Base-by-base conservation (phyloP, 352 stramenopile genomes). In the Pythium aphanidermatum region DNA sequence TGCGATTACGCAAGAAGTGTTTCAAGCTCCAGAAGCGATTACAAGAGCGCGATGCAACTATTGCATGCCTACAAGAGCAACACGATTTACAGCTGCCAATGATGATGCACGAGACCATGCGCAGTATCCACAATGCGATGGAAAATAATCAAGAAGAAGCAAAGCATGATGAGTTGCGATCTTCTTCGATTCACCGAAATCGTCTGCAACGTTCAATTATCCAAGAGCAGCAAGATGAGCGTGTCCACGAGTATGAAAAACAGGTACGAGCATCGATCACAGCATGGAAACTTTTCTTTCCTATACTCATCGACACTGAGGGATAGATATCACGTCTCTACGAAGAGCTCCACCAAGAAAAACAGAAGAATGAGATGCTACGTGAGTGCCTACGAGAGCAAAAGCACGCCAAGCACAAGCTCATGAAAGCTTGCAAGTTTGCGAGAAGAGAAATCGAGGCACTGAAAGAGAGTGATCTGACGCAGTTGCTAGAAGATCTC, bases 391-490 rank as follows among this genome's bases (percentile, higher is more conserved):
- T 91, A 3, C 66, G 66, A 3, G 71, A 88, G 21, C 74, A 87
- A 28, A 88, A 91, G 35, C 58, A 69, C 24, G 47, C 68, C n/a
- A 91, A 86, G 31, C 19, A 53, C 0, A 91, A 91, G 46, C 58
- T 82, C 4, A 72, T 87, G 61, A 86, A 86, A 30, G 76, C 72
- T 19, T 86, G 74, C 54, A 88, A 86, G 46, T 59, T 68, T 20
- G 61, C 67, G 5, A 82, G 74, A 27, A 60, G 74, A 33, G 67
- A 86, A 29, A 65, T 91, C 30, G 72, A 87, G 34, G 64, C 57
- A 19, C 25, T 83, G 27, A 71, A 80, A 57, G 65, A 81, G 41
- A 86, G 68, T 26, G 75, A 76, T 17, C 40, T 84, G 35, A 63
- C 30, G n/a, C 72, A 86, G 35, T 66, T 91, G 51, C 60, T 91